A percentile compares a stretch with the other conserved stretches of the same genome.
Evolutionary conservation across 75 land plant genomes (phyloP).

Genomic region (Pinus taeda): DNA sequence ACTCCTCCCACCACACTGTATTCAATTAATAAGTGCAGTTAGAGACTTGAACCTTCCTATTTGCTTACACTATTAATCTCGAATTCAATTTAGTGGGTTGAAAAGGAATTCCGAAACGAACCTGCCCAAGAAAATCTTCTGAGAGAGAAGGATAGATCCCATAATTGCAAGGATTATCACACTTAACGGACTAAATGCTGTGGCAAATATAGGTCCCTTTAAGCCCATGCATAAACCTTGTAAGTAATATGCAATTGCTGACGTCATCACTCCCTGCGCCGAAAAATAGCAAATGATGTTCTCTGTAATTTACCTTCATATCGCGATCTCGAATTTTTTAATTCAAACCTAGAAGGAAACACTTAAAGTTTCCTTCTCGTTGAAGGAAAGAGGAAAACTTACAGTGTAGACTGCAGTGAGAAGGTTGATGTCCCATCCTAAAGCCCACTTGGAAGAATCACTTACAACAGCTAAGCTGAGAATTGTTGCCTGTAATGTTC

Average conservation of each 20-base stretch:
- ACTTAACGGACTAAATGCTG: conserved; percentile 53
- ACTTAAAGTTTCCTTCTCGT: too few relatives aligned
- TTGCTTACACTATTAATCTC: too few relatives aligned
- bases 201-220: conserved; percentile 61
- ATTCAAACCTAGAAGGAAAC: not conserved
- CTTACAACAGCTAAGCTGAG: conserved; percentile 26
- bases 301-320: not conserved
- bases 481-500: conserved; percentile 16
- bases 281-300: not conserved
- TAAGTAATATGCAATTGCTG: conserved; percentile 55
- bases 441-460: conserved; percentile 19
- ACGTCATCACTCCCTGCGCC: conserved; percentile 53
- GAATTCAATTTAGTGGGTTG: too few relatives aligned
- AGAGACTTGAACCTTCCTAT: too few relatives aligned
- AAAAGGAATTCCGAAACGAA: conserved; percentile 1
- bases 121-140: conserved; percentile 57
- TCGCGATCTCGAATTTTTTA: not conserved
- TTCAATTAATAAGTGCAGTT: too few relatives aligned
- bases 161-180: conserved; percentile 55
- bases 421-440: conserved; percentile 22
- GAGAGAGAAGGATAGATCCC: conserved; percentile 40
- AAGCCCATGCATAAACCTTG: conserved; percentile 47
- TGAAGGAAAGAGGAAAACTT: too few relatives aligned
- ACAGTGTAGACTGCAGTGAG: conserved; percentile 45
- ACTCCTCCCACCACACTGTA: not conserved